Evolutionary conservation across 495 filamentous ascomycete genomes (phyloP), one percentile per base, ranked within the genome.

Genomic region (Penicillium steckii): DNA sequence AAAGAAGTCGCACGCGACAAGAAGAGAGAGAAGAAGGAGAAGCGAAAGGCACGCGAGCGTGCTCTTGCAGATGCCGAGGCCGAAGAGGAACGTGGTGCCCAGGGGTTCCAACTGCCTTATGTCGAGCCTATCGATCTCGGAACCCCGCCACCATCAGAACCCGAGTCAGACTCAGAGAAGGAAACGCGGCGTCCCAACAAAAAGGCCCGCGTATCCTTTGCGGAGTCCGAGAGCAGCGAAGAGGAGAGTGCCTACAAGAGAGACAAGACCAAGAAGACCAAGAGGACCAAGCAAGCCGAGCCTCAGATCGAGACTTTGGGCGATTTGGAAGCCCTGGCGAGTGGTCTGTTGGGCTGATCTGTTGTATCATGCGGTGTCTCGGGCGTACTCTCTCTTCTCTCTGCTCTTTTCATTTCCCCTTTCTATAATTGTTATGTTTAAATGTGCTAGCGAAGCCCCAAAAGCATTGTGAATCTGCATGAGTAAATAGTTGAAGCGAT

Each of bases 301-400:
- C 49, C 63, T 21, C 83, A 87, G 69, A 89, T 90, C 48, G 84
- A 92, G 68, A 95, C 87, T 21, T 68, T 96, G 72, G 89, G 93
- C 61, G 90, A 96, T 78, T 73, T 96, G 66, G 93, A 97, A 71
- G 85, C 86, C 47, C 62, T 95, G 79, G 93, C 93, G 56, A 82
- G 86, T 56, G 91, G 89, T 2, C 72, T 97, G 63, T 75, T 97
- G 61, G 86, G 80, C 46, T 73, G 50, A 66, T 58, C 30, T 9
- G 23, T 41, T 41, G 38, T 23, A 41, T 21, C 8, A 21, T 24
- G 21, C 18, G 18, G 38, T 41, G 9, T 23, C 45, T 18, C 42
- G 41, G 54, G 52, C 25, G 48, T 51, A 46, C 29, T 46, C 21
- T 46, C 8, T 50, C 48, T 44, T 42, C 46, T 26, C 35, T 52